Evolutionary conservation across 352 stramenopile genomes (phyloP), one percentile per base, ranked within the genome.

Genomic region (Globisporangium splendens): DNA sequence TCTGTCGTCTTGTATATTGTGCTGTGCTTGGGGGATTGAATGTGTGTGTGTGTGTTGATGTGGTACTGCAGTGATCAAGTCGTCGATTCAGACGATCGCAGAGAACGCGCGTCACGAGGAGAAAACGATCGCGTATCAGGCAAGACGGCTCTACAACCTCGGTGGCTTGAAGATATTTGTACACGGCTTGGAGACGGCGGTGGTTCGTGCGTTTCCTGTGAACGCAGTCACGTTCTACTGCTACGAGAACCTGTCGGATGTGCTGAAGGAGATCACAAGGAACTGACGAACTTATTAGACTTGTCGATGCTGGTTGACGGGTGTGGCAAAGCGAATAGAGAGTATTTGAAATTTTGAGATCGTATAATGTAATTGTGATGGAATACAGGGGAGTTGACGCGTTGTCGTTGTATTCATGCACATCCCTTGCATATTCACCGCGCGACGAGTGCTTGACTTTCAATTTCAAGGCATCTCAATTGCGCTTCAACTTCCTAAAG

Each of bases 181-280:
- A 60, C 87, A 83, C 44, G 86, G 86, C 7, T 59, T 95, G 10
- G 77, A 77, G 33, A 93, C 86, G 20, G 80, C 84, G 17, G 79
- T 89, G 65, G 68, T 93, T 42, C 80, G 86, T 41, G 86, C 86
- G 24, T 95, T 95, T 54, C 86, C 86, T 2, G 83, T 90, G 35
- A 95, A 91, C 46, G 86, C 83, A 13, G 86, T 95, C 35, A 95
- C 86, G 22, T 93, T 95, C 59, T 93, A 85, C 69, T 81, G 68
- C 61, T 95, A 95, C 68, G 86, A 95, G 60, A 82, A 81, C 61
- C 74, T 84, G 1, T 90, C 83, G 2, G 71, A 82, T 35, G 20
- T 85, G 50, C 77, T 95, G 43, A 91, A 90, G 67, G 65, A 84
- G 38, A 59, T 63, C 46, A 70, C 74, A 46, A 52, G 64, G 67